A percentile compares a stretch with the other conserved stretches of the same genome.
Evolutionary conservation across 75 land plant genomes (phyloP).

Genomic region (Sequoia sempervirens): DNA sequence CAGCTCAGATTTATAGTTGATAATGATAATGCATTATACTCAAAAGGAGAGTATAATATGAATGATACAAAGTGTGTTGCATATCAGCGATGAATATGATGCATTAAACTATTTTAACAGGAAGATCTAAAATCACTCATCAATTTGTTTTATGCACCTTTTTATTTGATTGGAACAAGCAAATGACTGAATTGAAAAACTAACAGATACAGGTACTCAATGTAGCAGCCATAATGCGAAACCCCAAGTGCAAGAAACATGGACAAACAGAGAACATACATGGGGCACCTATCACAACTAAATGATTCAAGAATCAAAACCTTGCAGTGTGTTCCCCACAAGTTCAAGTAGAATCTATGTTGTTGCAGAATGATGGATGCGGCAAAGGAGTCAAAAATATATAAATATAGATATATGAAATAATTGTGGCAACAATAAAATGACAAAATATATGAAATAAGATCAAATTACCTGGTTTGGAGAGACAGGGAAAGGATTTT

Average conservation of each 20-base stretch:
- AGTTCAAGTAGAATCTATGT: neutral
- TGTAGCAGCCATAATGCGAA: neutral
- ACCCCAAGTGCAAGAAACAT: too few relatives aligned
- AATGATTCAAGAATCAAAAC: neutral
- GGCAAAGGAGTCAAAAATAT: neutral
- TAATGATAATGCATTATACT: neutral
- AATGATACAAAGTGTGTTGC: neutral
- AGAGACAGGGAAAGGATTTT: slow-evolving; percentile 85
- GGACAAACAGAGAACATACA: neutral
- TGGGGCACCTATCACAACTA: neutral
- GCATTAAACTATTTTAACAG: neutral
- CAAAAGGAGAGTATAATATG: neutral
- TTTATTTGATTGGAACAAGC: neutral
- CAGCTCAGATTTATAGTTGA: neutral
- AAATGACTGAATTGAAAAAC: neutral
- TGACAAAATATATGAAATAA: neutral
- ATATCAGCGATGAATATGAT: neutral
- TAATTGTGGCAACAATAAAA: neutral
- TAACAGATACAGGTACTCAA: neutral
- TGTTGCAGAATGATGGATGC: neutral
- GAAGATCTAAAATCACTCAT: neutral
- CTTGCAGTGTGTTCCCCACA: neutral
- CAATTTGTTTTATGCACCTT: neutral
- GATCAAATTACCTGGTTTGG: slow-evolving; percentile 66
- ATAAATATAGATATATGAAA: neutral